These are phyloP conservation scores for Insectozyma bohioensis DNA, from an alignment of 1,139 yeast genomes.

Conservation along the genomic window DNA sequence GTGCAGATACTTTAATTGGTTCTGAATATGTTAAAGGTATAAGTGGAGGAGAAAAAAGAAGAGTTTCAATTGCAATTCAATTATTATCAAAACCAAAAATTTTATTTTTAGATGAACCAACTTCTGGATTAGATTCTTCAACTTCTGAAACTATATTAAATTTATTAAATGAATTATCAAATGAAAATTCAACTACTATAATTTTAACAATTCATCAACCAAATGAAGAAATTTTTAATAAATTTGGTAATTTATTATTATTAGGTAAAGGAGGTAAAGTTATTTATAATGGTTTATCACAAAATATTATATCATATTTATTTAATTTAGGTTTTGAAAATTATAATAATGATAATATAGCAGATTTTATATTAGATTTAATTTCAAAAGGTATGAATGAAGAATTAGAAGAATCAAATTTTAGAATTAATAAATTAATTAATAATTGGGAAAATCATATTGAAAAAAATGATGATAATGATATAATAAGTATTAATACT, in stretches of 20 bases:
- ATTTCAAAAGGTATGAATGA: conserved; percentile 50
- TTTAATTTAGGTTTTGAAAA: conserved; percentile 47
- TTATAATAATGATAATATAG: conserved; percentile 63
- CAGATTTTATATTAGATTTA: conserved; percentile 72
- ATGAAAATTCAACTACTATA: conserved; percentile 62
- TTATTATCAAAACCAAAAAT: conserved; percentile 70
- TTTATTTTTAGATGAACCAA: conserved; percentile 79
- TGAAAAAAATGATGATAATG: conserved; percentile 7
- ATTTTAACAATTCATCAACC: conserved; percentile 88
- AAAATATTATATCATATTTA: conserved; percentile 45
- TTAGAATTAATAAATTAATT: conserved; percentile 38
- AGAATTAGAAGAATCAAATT: conserved; percentile 22
- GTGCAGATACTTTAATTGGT: conserved; percentile 78
- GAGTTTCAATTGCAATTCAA: conserved; percentile 82
- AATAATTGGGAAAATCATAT: conserved; percentile 33
- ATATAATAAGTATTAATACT: background rate
- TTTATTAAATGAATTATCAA: conserved; percentile 57
- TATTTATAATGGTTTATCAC: conserved; percentile 49
- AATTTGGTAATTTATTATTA: conserved; percentile 66
- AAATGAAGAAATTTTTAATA: conserved; percentile 57
- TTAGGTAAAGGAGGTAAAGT: conserved; percentile 73
- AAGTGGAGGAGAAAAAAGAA: conserved; percentile 83
- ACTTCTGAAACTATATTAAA: conserved; percentile 71
- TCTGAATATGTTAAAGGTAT: conserved; percentile 72
- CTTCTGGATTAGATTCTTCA: conserved; percentile 80